Evolutionary conservation across 2,329 filamentous ascomycete species (phyloP).

Genomic region (Colletotrichum cereale): DNA sequence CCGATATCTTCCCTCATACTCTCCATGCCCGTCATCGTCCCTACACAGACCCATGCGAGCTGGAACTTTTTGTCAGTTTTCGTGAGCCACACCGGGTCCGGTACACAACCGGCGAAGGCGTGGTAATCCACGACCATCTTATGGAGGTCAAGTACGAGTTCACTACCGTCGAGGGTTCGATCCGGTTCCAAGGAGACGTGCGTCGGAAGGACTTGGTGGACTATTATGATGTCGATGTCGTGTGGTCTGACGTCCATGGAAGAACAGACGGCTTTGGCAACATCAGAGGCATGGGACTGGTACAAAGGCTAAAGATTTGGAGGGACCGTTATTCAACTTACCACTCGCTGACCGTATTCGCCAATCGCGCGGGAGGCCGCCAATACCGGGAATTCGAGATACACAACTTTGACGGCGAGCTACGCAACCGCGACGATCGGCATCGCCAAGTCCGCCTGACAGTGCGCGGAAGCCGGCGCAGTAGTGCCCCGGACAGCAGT

Average conservation of each 20-base stretch:
- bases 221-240: constrained; percentile 65
- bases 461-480: constrained; percentile 54
- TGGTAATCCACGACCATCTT: constrained; percentile 62
- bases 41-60: constrained; percentile 62
- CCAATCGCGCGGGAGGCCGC: constrained; percentile 58
- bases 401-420: constrained; percentile 60
- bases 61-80: constrained; percentile 63
- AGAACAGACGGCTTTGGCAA: constrained; percentile 64
- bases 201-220: constrained; percentile 61
- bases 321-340: constrained; percentile 61
- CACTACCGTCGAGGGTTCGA: constrained; percentile 60
- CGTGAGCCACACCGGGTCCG: constrained; percentile 61
- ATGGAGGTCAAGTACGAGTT: constrained; percentile 65
- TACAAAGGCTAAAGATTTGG: constrained; percentile 66
- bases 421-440: constrained; percentile 60
- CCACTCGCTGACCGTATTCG: constrained; percentile 62
- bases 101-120: constrained; percentile 60
- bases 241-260: constrained; percentile 64
- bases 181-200: constrained; percentile 63
- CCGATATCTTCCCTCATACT: constrained; percentile 62
- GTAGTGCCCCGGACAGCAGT: constrained; percentile 54
- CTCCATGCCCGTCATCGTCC: constrained; percentile 64
- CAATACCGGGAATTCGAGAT: constrained; percentile 63
- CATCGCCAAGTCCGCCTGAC: constrained; percentile 59
- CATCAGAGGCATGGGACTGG: constrained; percentile 63